Conservation (phyloP, 768 basidiomycete genomes). For the Xerocomus brunneocitrinus region DNA sequence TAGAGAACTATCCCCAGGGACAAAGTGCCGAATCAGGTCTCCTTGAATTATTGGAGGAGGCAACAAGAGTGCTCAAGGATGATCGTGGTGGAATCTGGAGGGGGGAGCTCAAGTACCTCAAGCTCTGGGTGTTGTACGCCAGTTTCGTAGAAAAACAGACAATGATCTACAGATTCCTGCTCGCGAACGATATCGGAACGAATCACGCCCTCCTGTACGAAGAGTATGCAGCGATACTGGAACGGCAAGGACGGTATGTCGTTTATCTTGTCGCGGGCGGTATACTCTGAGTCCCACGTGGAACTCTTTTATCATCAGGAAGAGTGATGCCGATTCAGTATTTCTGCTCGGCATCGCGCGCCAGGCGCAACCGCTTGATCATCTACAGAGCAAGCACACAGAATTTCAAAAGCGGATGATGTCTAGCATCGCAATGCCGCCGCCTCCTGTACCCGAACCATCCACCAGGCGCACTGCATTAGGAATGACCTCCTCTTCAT, state of each 20-base stretch:
- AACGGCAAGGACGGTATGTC: slow-evolving; percentile 73
- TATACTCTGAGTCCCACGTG: slow-evolving; percentile 16
- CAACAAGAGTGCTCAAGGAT: slow-evolving; percentile 80
- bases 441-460: slow-evolving; percentile 34
- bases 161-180: slow-evolving; percentile 84
- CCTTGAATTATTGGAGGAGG: slow-evolving; percentile 89
- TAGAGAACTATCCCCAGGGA: slow-evolving; percentile 93
- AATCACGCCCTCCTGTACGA: slow-evolving; percentile 81
- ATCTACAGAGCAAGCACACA: slow-evolving; percentile 67
- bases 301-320: slow-evolving; percentile 40
- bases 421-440: slow-evolving; percentile 39
- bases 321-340: slow-evolving; percentile 82
- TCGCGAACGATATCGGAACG: slow-evolving; percentile 89
- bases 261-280: slow-evolving; percentile 30
- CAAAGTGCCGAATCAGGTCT: slow-evolving; percentile 85
- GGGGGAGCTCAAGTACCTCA: slow-evolving; percentile 80
- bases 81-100: slow-evolving; percentile 70
- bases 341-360: slow-evolving; percentile 88
- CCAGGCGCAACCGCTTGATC: slow-evolving; percentile 74
- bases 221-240: slow-evolving; percentile 82
- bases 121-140: slow-evolving; percentile 92
- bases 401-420: slow-evolving; percentile 95
- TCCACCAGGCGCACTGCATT: slow-evolving; percentile 42
- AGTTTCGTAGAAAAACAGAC: slow-evolving; percentile 86
- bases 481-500: slow-evolving; percentile 38